Evolutionary conservation across 768 basidiomycete genomes (phyloP).

Genomic region (Russula abietina): DNA sequence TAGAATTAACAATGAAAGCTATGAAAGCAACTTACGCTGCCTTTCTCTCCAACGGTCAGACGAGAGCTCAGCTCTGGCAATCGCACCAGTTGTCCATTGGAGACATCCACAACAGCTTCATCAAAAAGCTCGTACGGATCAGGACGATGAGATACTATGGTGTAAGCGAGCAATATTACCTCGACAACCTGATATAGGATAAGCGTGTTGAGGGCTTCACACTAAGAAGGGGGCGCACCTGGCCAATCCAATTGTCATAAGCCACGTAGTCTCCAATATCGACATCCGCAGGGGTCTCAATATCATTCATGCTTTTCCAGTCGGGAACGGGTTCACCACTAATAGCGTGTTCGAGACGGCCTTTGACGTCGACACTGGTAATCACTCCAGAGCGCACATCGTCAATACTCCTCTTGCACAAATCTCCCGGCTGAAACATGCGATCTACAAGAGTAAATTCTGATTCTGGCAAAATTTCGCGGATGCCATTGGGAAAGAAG

Average conservation of each 20-base stretch:
- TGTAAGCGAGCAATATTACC: slow-evolving; percentile 40
- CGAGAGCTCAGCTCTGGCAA: slow-evolving; percentile 75
- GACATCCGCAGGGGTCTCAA: slow-evolving; percentile 52
- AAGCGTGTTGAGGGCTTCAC: slow-evolving; percentile 14
- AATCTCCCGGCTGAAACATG: slow-evolving; percentile 69
- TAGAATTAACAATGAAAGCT: background rate
- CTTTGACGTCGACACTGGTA: slow-evolving; percentile 52
- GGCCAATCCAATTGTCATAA: slow-evolving; percentile 84
- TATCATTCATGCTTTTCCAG: slow-evolving; percentile 56
- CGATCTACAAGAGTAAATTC: slow-evolving; percentile 70
- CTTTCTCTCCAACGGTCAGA: slow-evolving; percentile 68
- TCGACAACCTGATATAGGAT: slow-evolving; percentile 55
- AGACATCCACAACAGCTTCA: slow-evolving; percentile 67
- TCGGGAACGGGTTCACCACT: slow-evolving; percentile 51
- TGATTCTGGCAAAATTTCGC: slow-evolving; percentile 68
- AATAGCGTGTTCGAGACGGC: slow-evolving; percentile 71
- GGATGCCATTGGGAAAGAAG: slow-evolving; percentile 48
- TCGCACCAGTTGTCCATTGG: slow-evolving; percentile 57
- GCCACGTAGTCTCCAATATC: slow-evolving; percentile 80
- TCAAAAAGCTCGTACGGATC: slow-evolving; percentile 63
- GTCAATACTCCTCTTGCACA: slow-evolving; percentile 72
- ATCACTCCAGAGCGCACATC: slow-evolving; percentile 75
- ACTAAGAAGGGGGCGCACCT: slow-evolving; percentile 43
- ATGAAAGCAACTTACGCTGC: slow-evolving; percentile 48
- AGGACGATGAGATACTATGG: slow-evolving; percentile 11